A percentile compares a stretch with the other conserved stretches of the same genome.
Conservation (phyloP, 768 basidiomycete species). For the Scleroderma bovista region DNA sequence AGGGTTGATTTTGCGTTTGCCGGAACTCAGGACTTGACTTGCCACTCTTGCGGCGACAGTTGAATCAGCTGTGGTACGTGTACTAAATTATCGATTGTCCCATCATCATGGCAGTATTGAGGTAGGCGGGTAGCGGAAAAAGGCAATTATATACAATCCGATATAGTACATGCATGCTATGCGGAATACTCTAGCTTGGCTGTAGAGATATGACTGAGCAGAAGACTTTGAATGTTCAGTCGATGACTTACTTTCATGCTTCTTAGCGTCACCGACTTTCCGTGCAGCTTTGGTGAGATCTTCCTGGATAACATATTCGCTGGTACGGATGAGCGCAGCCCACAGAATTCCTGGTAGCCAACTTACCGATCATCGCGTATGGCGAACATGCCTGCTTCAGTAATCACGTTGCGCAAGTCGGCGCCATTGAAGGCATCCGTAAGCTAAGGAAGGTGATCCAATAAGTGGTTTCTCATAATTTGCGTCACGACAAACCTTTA, state of each 20-base stretch:
- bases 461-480: background rate
- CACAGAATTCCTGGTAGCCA: background rate
- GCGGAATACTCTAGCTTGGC: slow-evolving; percentile 43
- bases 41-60: no score
- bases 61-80: no score
- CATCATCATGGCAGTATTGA: no score
- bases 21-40: background rate
- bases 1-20: slow-evolving; percentile 21
- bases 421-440: slow-evolving; percentile 95
- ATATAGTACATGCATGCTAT: slow-evolving; percentile 26
- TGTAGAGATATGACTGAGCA: slow-evolving; percentile 8
- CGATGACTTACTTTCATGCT: slow-evolving; percentile 82
- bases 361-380: slow-evolving; percentile 88
- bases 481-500: slow-evolving; percentile 55
- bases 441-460: slow-evolving; percentile 41
- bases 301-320: slow-evolving; percentile 90
- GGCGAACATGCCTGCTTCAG: slow-evolving; percentile 97
- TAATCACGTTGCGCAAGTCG: slow-evolving; percentile 91
- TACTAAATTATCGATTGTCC: no score
- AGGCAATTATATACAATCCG: no score
- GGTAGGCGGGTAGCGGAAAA: no score
- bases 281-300: slow-evolving; percentile 94
- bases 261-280: slow-evolving; percentile 95
- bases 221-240: background rate
- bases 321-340: slow-evolving; percentile 20